phyloP scores from a whole-genome alignment of 2,329 filamentous ascomycete genomes.

The Alternaria hordeiaustralica region DNA sequence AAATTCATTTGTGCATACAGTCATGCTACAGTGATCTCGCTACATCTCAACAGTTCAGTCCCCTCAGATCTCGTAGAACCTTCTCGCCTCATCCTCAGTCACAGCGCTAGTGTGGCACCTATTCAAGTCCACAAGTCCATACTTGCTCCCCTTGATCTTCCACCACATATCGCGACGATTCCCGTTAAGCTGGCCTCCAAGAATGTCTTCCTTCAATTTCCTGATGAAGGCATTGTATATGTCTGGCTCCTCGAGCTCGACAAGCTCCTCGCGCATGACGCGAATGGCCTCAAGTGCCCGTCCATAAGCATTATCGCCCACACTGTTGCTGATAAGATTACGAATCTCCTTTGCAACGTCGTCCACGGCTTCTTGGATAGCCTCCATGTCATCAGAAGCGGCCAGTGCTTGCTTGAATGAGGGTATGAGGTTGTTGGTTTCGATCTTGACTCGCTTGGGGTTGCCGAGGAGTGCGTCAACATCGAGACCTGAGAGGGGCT shows the following conservation, averaged over 20 bases:
- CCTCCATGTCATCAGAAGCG: conserved; percentile 64
- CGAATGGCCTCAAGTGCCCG: conserved; percentile 77
- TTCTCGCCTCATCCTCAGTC: conserved; percentile 70
- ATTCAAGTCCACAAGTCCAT: conserved; percentile 75
- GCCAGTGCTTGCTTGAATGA: conserved; percentile 85
- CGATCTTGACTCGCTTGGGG: conserved; percentile 63
- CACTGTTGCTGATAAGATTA: conserved; percentile 71
- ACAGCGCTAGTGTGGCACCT: conserved; percentile 70
- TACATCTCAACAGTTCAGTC: background rate
- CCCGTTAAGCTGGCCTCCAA: conserved; percentile 74
- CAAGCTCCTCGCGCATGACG: conserved; percentile 78
- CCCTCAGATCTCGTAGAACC: conserved; percentile 37
- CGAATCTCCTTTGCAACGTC: conserved; percentile 78
- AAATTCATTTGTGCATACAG: background rate
- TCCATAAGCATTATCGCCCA: conserved; percentile 77
- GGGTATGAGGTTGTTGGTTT: conserved; percentile 78
- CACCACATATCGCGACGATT: conserved; percentile 86
- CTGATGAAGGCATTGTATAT: conserved; percentile 78
- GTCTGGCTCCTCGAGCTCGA: conserved; percentile 74
- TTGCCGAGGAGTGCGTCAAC: conserved; percentile 78
- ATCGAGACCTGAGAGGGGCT: conserved; percentile 89
- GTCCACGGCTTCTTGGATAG: conserved; percentile 70
- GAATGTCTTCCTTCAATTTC: conserved; percentile 73
- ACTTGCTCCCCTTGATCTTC: conserved; percentile 67
- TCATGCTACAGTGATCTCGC: background rate